A percentile compares a stretch with the other conserved stretches of the same genome.
These are phyloP conservation scores for Lepidium africanum DNA, from an alignment of 345 rosid genomes.

Conservation along the genomic window DNA sequence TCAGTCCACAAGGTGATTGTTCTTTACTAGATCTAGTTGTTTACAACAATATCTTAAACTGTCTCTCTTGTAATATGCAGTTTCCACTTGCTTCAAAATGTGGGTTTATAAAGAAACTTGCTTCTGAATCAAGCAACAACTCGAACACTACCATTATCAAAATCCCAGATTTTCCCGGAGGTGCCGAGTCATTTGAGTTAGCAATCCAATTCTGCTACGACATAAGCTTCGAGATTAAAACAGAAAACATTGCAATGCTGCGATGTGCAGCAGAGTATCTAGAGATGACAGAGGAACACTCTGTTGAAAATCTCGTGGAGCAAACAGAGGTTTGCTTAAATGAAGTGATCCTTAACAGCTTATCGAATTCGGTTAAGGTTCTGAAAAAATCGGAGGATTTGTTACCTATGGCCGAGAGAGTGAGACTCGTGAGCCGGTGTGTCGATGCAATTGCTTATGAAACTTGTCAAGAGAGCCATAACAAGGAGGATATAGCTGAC, in stretches of 20 bases:
- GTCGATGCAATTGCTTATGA: conserved; percentile 64
- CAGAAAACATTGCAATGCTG: conserved; percentile 64
- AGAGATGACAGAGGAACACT: conserved; percentile 81
- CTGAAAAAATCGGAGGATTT: conserved; percentile 42
- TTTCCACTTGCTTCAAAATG: conserved; percentile 68
- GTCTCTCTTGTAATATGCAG: conserved; percentile 37
- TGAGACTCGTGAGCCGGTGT: conserved; percentile 60
- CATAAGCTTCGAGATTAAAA: conserved; percentile 62
- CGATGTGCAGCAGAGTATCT: conserved; percentile 80
- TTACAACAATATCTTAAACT: neutral
- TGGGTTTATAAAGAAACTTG: conserved; percentile 63
- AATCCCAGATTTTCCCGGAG: conserved; percentile 56
- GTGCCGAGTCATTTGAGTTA: conserved; percentile 63
- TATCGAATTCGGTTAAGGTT: conserved; percentile 54
- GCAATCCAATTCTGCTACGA: conserved; percentile 85
- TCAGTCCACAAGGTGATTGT: conserved; percentile 67
- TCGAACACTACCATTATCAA: conserved; percentile 28
- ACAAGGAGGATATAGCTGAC: conserved; percentile 33
- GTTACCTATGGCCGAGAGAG: conserved; percentile 59
- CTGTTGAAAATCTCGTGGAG: conserved; percentile 58
- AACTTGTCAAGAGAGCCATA: conserved; percentile 58
- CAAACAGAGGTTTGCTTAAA: conserved; percentile 65
- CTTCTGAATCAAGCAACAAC: conserved; percentile 46
- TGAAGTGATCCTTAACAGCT: conserved; percentile 61
- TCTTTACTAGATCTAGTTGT: neutral